Conservation (phyloP, 345 rosid genomes). For the Hevea brasiliensis region DNA sequence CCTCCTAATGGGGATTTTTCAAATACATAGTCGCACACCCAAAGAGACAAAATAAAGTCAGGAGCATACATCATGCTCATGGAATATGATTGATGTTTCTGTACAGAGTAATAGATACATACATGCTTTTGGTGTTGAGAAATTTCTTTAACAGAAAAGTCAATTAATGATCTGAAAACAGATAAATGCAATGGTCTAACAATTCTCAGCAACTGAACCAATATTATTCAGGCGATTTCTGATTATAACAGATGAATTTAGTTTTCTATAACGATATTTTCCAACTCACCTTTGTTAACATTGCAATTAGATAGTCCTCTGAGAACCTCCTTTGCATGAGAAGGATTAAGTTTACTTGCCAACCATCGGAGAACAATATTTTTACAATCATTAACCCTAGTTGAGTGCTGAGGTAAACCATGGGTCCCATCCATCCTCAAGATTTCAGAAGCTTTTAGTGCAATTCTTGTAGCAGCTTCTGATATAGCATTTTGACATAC, state of each 20-base stretch:
- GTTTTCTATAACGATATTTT: not conserved
- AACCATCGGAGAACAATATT: conserved; percentile 79
- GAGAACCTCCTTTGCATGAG: conserved; percentile 67
- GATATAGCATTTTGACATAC: conserved; percentile 77
- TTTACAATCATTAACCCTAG: conserved; percentile 68
- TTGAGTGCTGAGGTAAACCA: conserved; percentile 53
- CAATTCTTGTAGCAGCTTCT: conserved; percentile 71
- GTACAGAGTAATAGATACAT: not conserved
- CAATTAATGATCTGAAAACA: not conserved
- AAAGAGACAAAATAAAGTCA: conserved; percentile 7
- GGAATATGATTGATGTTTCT: not conserved
- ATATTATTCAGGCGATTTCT: not conserved
- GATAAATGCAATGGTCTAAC: not conserved
- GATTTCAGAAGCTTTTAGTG: conserved; percentile 56
- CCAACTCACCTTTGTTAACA: conserved; percentile 68
- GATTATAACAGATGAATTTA: not conserved
- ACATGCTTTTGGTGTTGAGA: not conserved
- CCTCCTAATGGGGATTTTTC: not conserved
- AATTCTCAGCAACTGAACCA: not conserved
- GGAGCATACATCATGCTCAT: not conserved
- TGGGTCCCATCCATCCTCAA: conserved; percentile 32
- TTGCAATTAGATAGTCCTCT: conserved; percentile 86
- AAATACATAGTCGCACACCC: not conserved
- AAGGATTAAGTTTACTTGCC: conserved; percentile 67
- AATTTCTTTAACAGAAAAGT: not conserved